Evolutionary conservation across 2,329 filamentous ascomycete genomes (phyloP), one percentile per base, ranked within the genome.

Genomic region (Chalara sp.): DNA sequence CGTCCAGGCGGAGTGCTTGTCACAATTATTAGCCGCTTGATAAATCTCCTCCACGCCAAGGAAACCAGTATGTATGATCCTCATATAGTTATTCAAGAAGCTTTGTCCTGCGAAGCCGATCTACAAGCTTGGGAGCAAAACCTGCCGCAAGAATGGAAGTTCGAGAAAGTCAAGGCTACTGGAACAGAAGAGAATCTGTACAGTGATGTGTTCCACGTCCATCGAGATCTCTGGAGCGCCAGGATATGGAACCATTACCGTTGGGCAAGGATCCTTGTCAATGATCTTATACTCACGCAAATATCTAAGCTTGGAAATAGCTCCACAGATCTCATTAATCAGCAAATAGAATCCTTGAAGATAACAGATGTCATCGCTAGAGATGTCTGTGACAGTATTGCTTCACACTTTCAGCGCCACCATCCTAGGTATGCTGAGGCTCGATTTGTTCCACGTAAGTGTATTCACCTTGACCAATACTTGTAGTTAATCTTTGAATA

Each of bases 211-310:
- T 53, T 49, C 10, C 57, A 63, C 29, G n/a, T 39, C 28, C 61
- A 60, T 49, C 37, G 35, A 4, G 58, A 63, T 45, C 8, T 56
- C 5, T 62, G 44, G 44, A 45, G 47, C n/a, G 54, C 55, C 6
- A 53, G 58, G 49, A 52, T 61, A 28, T 60, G 53, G 40, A 60
- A 58, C 31, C 44, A 60, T 32, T 61, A 60, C 47, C 55, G 59
- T 31, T 60, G 56, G 57, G 42, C 46, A 12, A 44, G 61, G 5
- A 61, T 63, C 28, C 46, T 58, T 5, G 39, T 63, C 30, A 61
- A 61, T 32, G 54, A 62, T 40, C 33, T 58, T 5, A 41, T 61
- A 3, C 35, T 62, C 5, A 45, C 50, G 5, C 50, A 59, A 47
- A 21, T 58, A 33, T 47, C 31, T 6, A 43, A 45, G 5, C 11